Percentiles rank a stretch among this genome's conserved stretches.
Conservation (phyloP, 1,139 yeast species). For the Arxiozyma telluris region DNA sequence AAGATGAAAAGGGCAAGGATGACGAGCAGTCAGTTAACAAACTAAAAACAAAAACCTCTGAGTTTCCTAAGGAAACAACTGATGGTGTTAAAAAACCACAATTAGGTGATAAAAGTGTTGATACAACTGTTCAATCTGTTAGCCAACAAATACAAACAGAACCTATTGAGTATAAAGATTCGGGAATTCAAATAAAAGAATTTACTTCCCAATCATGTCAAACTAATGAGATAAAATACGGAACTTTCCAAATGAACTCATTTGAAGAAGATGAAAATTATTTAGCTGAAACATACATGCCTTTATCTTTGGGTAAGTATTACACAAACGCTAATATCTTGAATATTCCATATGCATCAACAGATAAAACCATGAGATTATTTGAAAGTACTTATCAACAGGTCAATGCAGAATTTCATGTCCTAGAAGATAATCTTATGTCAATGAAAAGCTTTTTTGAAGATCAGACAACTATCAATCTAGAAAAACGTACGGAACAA, state of each 20-base stretch:
- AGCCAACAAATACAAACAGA: constrained; percentile 10
- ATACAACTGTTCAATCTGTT: constrained; percentile 1
- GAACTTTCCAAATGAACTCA: constrained; percentile 21
- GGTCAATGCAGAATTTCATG: constrained; percentile 35
- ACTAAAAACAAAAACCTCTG: not conserved
- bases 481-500: constrained; percentile 15
- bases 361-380: constrained; percentile 26
- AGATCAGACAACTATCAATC: constrained; percentile 31
- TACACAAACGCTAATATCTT: constrained; percentile 17
- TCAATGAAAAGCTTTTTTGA: constrained; percentile 29
- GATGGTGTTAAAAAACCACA: not conserved
- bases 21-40: not conserved
- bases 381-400: constrained; percentile 35
- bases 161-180: not conserved
- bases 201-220: constrained; percentile 17
- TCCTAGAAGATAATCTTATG: constrained; percentile 31
- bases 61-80: not conserved
- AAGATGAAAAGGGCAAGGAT: not conserved
- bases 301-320: constrained; percentile 15
- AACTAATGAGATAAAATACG: constrained; percentile 19
- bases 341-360: constrained; percentile 9
- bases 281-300: constrained; percentile 20
- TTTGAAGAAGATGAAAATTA: constrained; percentile 37
- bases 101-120: not conserved
- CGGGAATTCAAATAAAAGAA: constrained; percentile 9